phyloP scores from a whole-genome alignment of 169 alveolate genomes.

The Ichthyophthirius multifiliis region DNA sequence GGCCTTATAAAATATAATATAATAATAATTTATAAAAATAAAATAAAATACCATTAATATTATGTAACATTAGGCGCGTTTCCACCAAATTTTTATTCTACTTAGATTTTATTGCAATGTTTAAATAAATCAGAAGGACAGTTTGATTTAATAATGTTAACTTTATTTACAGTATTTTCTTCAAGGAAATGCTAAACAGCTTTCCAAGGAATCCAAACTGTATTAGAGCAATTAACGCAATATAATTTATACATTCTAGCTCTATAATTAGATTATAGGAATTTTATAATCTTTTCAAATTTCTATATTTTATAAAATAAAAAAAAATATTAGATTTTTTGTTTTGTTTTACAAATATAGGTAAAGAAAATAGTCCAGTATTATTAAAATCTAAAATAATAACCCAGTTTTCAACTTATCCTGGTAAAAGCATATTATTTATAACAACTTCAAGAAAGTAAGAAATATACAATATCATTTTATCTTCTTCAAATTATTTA shows the following conservation, averaged over 20 bases:
- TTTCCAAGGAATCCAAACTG: slow-evolving; percentile 37
- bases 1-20: too few relatives aligned
- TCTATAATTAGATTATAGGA: slow-evolving; percentile 36
- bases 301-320: background rate
- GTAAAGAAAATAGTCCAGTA: slow-evolving; percentile 48
- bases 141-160: slow-evolving; percentile 29
- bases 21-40: background rate
- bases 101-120: slow-evolving; percentile 8
- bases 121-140: background rate
- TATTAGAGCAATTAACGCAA: slow-evolving; percentile 39
- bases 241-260: slow-evolving; percentile 37
- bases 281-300: slow-evolving; percentile 28
- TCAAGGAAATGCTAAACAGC: slow-evolving; percentile 40
- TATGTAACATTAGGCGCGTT: background rate
- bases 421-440: slow-evolving; percentile 70
- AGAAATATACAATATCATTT: slow-evolving; percentile 37
- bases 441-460: slow-evolving; percentile 59
- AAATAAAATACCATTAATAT: background rate
- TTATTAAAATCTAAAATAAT: slow-evolving; percentile 64
- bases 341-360: slow-evolving; percentile 37
- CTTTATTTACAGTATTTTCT: slow-evolving; percentile 41
- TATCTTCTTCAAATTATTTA: slow-evolving; percentile 46
- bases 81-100: slow-evolving; percentile 36
- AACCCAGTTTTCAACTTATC: slow-evolving; percentile 78
- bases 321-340: background rate